These are phyloP conservation scores for Aspergillus proliferans DNA, from an alignment of 2,329 filamentous ascomycete genomes.

Conservation along the genomic window DNA sequence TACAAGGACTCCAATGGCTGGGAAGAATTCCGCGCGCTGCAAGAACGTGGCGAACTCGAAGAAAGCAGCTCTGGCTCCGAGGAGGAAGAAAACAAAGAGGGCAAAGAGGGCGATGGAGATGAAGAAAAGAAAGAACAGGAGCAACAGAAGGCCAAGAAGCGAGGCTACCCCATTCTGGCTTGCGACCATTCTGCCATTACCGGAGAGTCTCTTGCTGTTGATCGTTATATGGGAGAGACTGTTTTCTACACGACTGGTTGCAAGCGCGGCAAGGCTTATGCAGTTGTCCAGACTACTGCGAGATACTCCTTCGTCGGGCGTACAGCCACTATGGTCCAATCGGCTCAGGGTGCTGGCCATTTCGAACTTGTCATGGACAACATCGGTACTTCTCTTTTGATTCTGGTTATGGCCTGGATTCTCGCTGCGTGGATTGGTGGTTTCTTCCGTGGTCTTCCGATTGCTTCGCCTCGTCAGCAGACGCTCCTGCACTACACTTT, in stretches of 20 bases:
- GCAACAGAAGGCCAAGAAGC: conserved; percentile 24
- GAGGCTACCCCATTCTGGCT: conserved; percentile 61
- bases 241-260: conserved; percentile 75
- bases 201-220: conserved; percentile 70
- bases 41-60: conserved; percentile 56
- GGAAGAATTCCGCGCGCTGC: conserved; percentile 59
- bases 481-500: conserved; percentile 64
- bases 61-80: conserved; percentile 45
- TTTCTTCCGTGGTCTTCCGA: conserved; percentile 65
- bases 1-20: conserved; percentile 63
- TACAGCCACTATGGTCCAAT: conserved; percentile 66
- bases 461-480: conserved; percentile 50
- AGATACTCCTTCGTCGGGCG: conserved; percentile 70
- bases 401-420: conserved; percentile 72
- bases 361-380: conserved; percentile 80
- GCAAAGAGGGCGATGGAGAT: conserved; percentile 8
- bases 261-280: conserved; percentile 72
- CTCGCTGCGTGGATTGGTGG: conserved; percentile 69
- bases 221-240: conserved; percentile 61
- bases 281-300: conserved; percentile 60
- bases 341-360: conserved; percentile 68
- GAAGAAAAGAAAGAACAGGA: conserved; percentile 10
- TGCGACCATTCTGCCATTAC: conserved; percentile 76
- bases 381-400: conserved; percentile 66
- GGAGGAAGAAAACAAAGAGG: conserved; percentile 36